Percentiles rank a stretch among this genome's conserved stretches.
Evolutionary conservation across 805 yeast genomes (phyloP).

Genomic region (Starmerella apis): DNA sequence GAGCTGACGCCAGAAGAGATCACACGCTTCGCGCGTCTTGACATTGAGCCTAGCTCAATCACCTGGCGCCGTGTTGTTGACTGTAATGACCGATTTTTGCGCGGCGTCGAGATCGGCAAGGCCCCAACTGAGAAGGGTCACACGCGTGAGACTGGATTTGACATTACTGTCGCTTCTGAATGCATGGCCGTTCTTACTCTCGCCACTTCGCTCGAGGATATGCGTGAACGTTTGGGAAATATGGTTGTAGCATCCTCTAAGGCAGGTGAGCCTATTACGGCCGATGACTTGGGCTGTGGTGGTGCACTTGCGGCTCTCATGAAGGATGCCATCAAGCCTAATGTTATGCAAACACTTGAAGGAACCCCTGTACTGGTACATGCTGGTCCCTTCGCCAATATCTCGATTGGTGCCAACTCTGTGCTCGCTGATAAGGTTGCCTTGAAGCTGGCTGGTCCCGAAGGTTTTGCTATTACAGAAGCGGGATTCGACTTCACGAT

Average conservation of each 20-base stretch:
- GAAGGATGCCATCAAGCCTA: constrained; percentile 95
- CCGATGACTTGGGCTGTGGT: constrained; percentile 89
- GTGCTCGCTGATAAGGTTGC: constrained; percentile 90
- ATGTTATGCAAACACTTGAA: constrained; percentile 91
- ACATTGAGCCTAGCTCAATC: constrained; percentile 81
- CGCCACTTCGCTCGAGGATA: constrained; percentile 63
- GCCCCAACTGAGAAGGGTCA: constrained; percentile 89
- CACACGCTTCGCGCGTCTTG: constrained; percentile 63
- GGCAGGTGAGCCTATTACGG: constrained; percentile 73
- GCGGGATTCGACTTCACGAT: constrained; percentile 98
- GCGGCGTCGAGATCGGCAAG: constrained; percentile 82
- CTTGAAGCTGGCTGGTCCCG: constrained; percentile 71
- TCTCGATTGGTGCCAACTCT: constrained; percentile 92
- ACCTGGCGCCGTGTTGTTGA: constrained; percentile 92
- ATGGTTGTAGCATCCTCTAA: constrained; percentile 79
- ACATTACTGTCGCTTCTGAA: constrained; percentile 92
- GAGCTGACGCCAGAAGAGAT: constrained; percentile 70
- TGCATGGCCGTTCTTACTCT: constrained; percentile 92
- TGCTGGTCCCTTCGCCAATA: constrained; percentile 97
- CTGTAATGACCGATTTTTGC: constrained; percentile 80
- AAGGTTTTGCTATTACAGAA: constrained; percentile 89
- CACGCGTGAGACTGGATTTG: constrained; percentile 81
- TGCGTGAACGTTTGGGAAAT: constrained; percentile 77
- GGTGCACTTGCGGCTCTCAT: constrained; percentile 91
- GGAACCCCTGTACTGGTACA: constrained; percentile 97